Evolutionary conservation across 805 yeast genomes (phyloP), one percentile per base, ranked within the genome.

Genomic region (Candida khao-thaluensis): DNA sequence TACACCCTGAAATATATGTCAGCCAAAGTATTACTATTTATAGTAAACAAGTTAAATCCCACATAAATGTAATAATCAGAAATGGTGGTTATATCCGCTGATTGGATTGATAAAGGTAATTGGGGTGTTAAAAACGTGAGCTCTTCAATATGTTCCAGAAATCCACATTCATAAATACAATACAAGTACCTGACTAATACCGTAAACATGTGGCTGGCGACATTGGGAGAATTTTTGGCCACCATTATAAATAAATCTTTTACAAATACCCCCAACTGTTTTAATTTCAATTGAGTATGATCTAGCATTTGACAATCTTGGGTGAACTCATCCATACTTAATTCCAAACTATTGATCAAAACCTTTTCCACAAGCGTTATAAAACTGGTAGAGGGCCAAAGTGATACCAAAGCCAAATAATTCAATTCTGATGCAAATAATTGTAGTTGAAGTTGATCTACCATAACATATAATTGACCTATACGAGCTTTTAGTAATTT

Each of bases 1-100:
- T 26, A 60, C 38, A 15, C 51, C 43, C 30, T 52, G 38, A 59
- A 61, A 39, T 56, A 59, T 2, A 46, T 20, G 16, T 56, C 52
- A 7, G 35, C 24, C 20, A 15, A 3, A 5, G 9, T 16, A 21
- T 31, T 12, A 18, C 20, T 17, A 6, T 14, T 21, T 20, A 22
- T 31, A 8, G 20, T 12, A 20, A 31, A 43, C 40, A 60, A 49
- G 37, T 57, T 57, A 41, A 56, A 60, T 4, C 61, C 66, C 7
- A 53, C 42, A 37, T 46, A 64, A 26, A 52, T 51, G 37, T 58
- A 63, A 31, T 42, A 62, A 36, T 51, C 42, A 9, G 59, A 31
- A 3, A 31, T 9, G 2, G 12, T 10, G 9, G 27, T 4, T 3
- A 31, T n/a, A 4, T 31, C 35, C 3, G 26, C 35, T 5, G 32